Percentiles rank a stretch among this genome's conserved stretches.
These are phyloP conservation scores for Psilocybe subaeruginosa DNA, from an alignment of 768 basidiomycete genomes.

Conservation along the genomic window DNA sequence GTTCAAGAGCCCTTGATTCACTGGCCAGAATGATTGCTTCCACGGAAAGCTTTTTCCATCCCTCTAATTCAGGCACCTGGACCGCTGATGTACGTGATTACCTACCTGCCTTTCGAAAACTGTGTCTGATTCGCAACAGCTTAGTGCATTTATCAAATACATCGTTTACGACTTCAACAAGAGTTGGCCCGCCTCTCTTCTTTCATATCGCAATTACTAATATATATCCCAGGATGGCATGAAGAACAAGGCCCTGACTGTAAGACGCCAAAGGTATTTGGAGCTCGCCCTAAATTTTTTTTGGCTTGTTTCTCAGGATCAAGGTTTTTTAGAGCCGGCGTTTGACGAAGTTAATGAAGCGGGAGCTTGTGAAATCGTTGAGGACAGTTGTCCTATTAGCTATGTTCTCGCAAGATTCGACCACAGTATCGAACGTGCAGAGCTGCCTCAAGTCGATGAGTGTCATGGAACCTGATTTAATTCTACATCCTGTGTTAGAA, in stretches of 20 bases:
- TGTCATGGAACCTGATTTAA: constrained; percentile 83
- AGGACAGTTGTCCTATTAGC: constrained; percentile 84
- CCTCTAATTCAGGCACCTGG: constrained; percentile 85
- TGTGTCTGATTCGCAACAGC: constrained; percentile 35
- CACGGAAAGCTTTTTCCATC: constrained; percentile 90
- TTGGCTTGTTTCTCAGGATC: not conserved
- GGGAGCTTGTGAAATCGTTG: constrained; percentile 82
- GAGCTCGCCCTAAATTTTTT: not conserved
- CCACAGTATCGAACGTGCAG: constrained; percentile 76
- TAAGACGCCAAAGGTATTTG: constrained; percentile 69
- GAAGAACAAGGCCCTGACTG: constrained; percentile 79
- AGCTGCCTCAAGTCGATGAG: constrained; percentile 83
- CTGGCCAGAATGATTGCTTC: constrained; percentile 85
- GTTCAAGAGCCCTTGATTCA: constrained; percentile 84
- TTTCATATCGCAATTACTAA: not conserved
- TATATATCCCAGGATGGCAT: constrained; percentile 60
- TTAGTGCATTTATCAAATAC: constrained; percentile 85
- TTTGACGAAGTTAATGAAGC: constrained; percentile 75
- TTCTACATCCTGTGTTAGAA: constrained; percentile 81
- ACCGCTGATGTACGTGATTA: constrained; percentile 61
- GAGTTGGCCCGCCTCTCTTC: constrained; percentile 40
- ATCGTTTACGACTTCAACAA: constrained; percentile 86
- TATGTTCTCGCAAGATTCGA: constrained; percentile 85
- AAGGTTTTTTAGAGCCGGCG: constrained; percentile 59
- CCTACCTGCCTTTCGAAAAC: not conserved